Conservation (phyloP, 495 filamentous ascomycete species). For the Podospora australis region DNA sequence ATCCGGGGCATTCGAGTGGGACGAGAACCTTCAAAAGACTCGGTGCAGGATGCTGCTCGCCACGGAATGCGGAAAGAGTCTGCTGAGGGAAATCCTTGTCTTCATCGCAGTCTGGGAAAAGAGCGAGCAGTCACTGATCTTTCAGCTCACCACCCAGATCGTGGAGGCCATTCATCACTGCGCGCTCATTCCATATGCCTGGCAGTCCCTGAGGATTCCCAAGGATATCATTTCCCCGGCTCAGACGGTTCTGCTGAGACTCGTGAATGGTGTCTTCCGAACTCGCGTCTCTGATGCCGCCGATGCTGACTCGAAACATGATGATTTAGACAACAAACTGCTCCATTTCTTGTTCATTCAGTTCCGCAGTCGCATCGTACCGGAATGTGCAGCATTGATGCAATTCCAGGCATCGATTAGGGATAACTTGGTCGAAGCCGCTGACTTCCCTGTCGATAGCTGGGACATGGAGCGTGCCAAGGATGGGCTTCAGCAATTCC, state of each 20-base stretch:
- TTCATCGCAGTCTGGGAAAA: slow-evolving; percentile 97
- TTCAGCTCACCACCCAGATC: slow-evolving; percentile 91
- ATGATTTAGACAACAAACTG: slow-evolving; percentile 48
- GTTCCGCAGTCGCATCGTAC: slow-evolving; percentile 85
- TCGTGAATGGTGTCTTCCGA: slow-evolving; percentile 83
- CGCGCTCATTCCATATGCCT: slow-evolving; percentile 81
- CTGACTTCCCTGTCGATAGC: slow-evolving; percentile 87
- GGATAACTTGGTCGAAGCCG: slow-evolving; percentile 35
- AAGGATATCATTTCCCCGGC: slow-evolving; percentile 95
- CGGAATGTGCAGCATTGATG: slow-evolving; percentile 87
- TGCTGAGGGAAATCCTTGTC: slow-evolving; percentile 83
- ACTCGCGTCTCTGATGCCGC: slow-evolving; percentile 54
- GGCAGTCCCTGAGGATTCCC: slow-evolving; percentile 79
- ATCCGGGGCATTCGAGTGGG: slow-evolving; percentile 43
- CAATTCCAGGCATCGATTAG: slow-evolving; percentile 88
- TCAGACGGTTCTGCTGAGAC: slow-evolving; percentile 83
- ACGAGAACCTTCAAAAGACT: slow-evolving; percentile 75
- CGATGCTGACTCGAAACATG: slow-evolving; percentile 42
- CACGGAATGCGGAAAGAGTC: slow-evolving; percentile 76
- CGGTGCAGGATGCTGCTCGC: slow-evolving; percentile 83
- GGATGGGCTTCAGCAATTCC: slow-evolving; percentile 82
- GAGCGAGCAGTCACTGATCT: slow-evolving; percentile 82
- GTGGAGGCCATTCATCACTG: slow-evolving; percentile 86
- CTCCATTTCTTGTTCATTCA: slow-evolving; percentile 88
- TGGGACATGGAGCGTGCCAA: slow-evolving; percentile 92